Conservation (phyloP, 257 asterid species). For the Marsdenia floribunda region DNA sequence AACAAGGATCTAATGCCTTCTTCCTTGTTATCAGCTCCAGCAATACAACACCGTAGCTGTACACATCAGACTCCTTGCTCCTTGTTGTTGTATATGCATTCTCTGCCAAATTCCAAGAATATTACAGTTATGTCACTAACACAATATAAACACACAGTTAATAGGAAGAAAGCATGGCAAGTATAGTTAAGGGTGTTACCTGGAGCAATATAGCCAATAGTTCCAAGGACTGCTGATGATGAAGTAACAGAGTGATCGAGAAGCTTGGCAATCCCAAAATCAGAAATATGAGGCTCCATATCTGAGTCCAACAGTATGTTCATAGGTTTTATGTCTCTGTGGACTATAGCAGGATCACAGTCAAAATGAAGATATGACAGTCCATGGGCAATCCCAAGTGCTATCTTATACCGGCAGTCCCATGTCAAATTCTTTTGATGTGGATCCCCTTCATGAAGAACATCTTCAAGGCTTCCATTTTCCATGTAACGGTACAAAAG, state of each 20-base stretch:
- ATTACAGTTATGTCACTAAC: too few species aligned
- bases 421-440: constrained; percentile 34
- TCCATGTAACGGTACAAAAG: constrained; percentile 58
- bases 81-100: constrained; percentile 44
- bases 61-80: constrained; percentile 67
- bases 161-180: too few species aligned
- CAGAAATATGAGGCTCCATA: constrained; percentile 74
- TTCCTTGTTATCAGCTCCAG: constrained; percentile 62
- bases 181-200: constrained; percentile 38
- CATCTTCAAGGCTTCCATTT: constrained; percentile 75
- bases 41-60: constrained; percentile 69
- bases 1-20: constrained; percentile 50
- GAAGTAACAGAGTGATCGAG: constrained; percentile 49
- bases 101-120: constrained; percentile 31
- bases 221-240: constrained; percentile 46
- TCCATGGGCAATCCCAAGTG: constrained; percentile 73
- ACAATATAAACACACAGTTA: not conserved
- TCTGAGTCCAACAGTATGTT: constrained; percentile 70
- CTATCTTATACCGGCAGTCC: constrained; percentile 51
- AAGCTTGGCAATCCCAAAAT: constrained; percentile 82
- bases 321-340: constrained; percentile 73
- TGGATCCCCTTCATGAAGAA: constrained; percentile 43
- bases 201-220: constrained; percentile 81
- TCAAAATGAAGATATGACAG: constrained; percentile 76
- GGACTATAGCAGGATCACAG: constrained; percentile 71